These are phyloP conservation scores for Salvia hispanica DNA, from an alignment of 257 asterid genomes.

Conservation along the genomic window DNA sequence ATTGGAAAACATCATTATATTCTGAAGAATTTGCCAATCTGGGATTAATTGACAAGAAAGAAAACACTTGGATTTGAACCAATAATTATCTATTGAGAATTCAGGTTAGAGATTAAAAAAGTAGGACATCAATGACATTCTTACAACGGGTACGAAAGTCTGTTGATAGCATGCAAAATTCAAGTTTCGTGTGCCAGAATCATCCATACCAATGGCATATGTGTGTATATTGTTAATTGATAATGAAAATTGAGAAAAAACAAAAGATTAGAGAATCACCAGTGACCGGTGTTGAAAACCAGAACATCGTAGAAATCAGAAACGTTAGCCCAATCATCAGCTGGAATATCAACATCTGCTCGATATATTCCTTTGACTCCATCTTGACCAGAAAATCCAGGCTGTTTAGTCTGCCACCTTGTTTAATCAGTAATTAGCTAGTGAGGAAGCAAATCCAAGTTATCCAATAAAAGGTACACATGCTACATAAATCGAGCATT, in stretches of 20 bases:
- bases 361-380: slow-evolving; percentile 68
- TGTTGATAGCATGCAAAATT: background rate
- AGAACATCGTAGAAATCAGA: slow-evolving; percentile 75
- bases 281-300: slow-evolving; percentile 93
- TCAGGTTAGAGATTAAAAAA: background rate
- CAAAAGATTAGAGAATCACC: slow-evolving; percentile 52
- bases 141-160: background rate
- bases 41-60: slow-evolving; percentile 21
- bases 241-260: slow-evolving; percentile 5
- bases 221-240: slow-evolving; percentile 1
- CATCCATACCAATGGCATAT: background rate
- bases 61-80: slow-evolving; percentile 5
- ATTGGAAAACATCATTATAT: slow-evolving; percentile 17
- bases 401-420: slow-evolving; percentile 82
- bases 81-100: background rate
- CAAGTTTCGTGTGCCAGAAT: slow-evolving; percentile 4
- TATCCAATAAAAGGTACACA: slow-evolving; percentile 11
- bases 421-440: slow-evolving; percentile 58
- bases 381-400: slow-evolving; percentile 44
- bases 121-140: background rate
- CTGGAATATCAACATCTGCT: slow-evolving; percentile 86
- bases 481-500: slow-evolving; percentile 14
- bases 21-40: slow-evolving; percentile 11
- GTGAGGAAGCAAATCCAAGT: slow-evolving; percentile 50
- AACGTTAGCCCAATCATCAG: slow-evolving; percentile 77